Percentiles rank a stretch among this genome's conserved stretches.
Conservation (phyloP, 768 basidiomycete species). For the Mrakia frigida region DNA sequence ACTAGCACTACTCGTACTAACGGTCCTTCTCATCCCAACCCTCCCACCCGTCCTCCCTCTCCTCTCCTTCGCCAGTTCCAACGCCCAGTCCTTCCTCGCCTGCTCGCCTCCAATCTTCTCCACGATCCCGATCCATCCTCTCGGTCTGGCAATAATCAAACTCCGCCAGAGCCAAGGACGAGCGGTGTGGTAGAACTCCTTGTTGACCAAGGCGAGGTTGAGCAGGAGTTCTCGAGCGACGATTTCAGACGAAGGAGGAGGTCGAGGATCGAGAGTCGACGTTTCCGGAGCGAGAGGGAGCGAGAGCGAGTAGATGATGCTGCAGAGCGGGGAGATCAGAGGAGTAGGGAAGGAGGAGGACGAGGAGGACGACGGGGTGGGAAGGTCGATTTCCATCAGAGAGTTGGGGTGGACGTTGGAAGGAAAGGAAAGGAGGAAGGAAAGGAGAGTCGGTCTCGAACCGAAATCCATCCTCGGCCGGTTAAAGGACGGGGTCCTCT, state of each 20-base stretch:
- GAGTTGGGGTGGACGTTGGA: background rate
- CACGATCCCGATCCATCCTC: conserved; percentile 75
- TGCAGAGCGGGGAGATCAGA: conserved; percentile 65
- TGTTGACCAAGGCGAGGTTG: conserved; percentile 69
- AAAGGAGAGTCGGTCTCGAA: background rate
- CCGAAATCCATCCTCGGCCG: background rate
- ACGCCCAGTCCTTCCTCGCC: conserved; percentile 42
- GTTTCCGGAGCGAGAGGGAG: conserved; percentile 52
- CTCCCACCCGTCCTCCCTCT: background rate
- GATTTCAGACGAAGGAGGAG: conserved; percentile 50
- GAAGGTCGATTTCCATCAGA: conserved; percentile 20
- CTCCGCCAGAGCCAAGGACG: conserved; percentile 79
- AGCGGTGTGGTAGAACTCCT: conserved; percentile 37
- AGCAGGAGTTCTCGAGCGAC: conserved; percentile 61
- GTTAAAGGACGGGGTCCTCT: background rate
- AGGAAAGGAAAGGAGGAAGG: conserved; percentile 10
- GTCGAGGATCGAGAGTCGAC: conserved; percentile 63
- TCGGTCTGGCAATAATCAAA: conserved; percentile 73
- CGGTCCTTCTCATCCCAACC: background rate
- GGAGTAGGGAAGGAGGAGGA: conserved; percentile 29
- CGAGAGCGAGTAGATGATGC: conserved; percentile 63
- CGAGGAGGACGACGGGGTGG: conserved; percentile 10
- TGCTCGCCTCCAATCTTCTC: conserved; percentile 67
- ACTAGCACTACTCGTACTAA: background rate
- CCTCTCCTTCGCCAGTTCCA: background rate